A percentile compares a stretch with the other conserved stretches of the same genome.
These are phyloP conservation scores for Grosmannia serpens DNA, from an alignment of 2,329 filamentous ascomycete species.

Conservation along the genomic window DNA sequence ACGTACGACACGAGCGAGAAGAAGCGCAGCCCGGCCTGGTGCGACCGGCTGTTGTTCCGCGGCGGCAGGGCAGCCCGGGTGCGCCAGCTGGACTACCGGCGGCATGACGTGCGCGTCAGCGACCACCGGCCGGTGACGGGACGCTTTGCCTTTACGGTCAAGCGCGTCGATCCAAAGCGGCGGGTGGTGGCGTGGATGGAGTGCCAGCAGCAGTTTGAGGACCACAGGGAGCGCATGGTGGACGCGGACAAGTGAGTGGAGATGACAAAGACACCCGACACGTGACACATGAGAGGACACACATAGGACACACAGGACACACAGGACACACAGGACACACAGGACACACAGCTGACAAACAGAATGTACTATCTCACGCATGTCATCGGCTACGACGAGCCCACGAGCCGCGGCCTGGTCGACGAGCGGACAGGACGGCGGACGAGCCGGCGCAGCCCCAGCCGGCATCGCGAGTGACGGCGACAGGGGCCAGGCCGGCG, in stretches of 20 bases:
- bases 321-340: too few relatives aligned
- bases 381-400: constrained; percentile 41
- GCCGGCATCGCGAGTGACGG: constrained; percentile 12
- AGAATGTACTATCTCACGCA: constrained; percentile 40
- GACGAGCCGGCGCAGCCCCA: constrained; percentile 15
- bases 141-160: constrained; percentile 70
- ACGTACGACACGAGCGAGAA: constrained; percentile 93
- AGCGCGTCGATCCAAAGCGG: constrained; percentile 61
- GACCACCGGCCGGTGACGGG: constrained; percentile 92
- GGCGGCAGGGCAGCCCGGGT: constrained; percentile 54
- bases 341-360: constrained; percentile 1
- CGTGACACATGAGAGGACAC: too few relatives aligned
- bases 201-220: constrained; percentile 64
- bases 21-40: constrained; percentile 89
- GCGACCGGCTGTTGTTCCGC: constrained; percentile 82
- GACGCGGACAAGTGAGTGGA: constrained; percentile 69
- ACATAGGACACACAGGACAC: too few relatives aligned
- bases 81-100: constrained; percentile 74
- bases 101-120: constrained; percentile 82
- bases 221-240: constrained; percentile 55
- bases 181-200: constrained; percentile 58
- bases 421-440: constrained; percentile 25
- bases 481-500: too few relatives aligned
- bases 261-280: too few relatives aligned
- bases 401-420: constrained; percentile 36